These are phyloP conservation scores for Plantago elongata DNA, from an alignment of 257 asterid species.

Conservation along the genomic window DNA sequence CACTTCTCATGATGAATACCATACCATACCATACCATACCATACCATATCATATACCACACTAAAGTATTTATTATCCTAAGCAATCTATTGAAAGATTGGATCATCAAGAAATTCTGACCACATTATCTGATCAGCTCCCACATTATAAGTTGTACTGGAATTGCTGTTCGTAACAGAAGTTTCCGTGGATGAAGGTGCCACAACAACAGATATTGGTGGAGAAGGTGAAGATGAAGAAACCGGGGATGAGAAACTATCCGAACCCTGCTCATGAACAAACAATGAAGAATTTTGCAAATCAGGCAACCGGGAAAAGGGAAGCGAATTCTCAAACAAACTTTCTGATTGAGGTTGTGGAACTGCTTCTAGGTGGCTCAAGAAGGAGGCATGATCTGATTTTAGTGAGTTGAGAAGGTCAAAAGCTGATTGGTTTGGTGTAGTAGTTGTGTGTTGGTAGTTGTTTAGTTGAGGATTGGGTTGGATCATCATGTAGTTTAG, in stretches of 20 bases:
- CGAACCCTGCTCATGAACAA: background rate
- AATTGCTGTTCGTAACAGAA: slow-evolving; percentile 27
- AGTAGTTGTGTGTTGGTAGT: slow-evolving; percentile 10
- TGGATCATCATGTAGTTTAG: slow-evolving; percentile 42
- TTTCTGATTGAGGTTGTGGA: slow-evolving; percentile 20
- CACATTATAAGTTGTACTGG: slow-evolving; percentile 34
- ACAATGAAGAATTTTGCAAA: slow-evolving; percentile 13
- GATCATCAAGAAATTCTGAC: slow-evolving; percentile 66
- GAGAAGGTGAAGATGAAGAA: slow-evolving; percentile 23
- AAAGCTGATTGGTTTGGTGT: slow-evolving; percentile 16
- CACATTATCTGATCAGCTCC: slow-evolving; percentile 47
- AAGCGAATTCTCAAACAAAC: slow-evolving; percentile 31
- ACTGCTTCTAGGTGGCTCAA: slow-evolving; percentile 23
- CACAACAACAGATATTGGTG: slow-evolving; percentile 14
- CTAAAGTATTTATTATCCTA: slow-evolving; percentile 11
- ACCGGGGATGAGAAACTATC: slow-evolving; percentile 32
- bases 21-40: background rate
- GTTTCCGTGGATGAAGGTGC: slow-evolving; percentile 27
- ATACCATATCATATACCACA: background rate
- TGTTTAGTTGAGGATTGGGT: slow-evolving; percentile 15
- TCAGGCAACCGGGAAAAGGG: slow-evolving; percentile 57
- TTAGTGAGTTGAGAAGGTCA: slow-evolving; percentile 30
- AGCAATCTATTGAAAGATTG: slow-evolving; percentile 53
- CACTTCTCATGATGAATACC: no score
- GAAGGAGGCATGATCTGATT: slow-evolving; percentile 21